phyloP scores from a whole-genome alignment of 805 yeast genomes.

The Kregervanrija delftensis region DNA sequence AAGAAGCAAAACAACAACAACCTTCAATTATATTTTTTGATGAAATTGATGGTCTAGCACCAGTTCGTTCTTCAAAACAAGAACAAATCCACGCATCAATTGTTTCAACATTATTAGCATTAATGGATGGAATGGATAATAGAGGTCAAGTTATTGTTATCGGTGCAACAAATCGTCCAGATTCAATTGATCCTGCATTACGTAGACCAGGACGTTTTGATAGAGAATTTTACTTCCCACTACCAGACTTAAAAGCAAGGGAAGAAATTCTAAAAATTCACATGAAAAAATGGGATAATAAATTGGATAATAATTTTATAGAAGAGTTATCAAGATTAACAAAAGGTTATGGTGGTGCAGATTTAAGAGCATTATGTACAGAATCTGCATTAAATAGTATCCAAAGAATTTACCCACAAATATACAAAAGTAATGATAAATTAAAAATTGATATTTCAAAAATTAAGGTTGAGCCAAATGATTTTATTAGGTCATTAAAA shows the following conservation, averaged over 20 bases:
- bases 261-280: conserved; percentile 76
- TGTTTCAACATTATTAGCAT: conserved; percentile 87
- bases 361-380: conserved; percentile 86
- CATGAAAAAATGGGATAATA: conserved; percentile 84
- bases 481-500: conserved; percentile 79
- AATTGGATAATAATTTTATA: conserved; percentile 50
- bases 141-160: conserved; percentile 97
- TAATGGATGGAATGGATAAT: conserved; percentile 99
- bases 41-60: conserved; percentile 97
- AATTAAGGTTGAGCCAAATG: conserved; percentile 70
- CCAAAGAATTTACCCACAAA: conserved; percentile 90
- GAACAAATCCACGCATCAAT: conserved; percentile 98
- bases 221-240: conserved; percentile 91
- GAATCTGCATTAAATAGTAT: conserved; percentile 92
- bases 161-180: conserved; percentile 98
- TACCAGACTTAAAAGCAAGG: conserved; percentile 79
- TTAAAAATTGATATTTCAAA: conserved; percentile 63
- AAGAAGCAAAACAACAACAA: conserved; percentile 93
- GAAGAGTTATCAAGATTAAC: conserved; percentile 69
- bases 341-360: conserved; percentile 98
- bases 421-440: conserved; percentile 70
- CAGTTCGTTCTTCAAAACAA: conserved; percentile 94
- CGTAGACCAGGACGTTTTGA: conserved; percentile 97
- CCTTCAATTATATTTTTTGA: conserved; percentile 96
- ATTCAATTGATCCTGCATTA: conserved; percentile 95